Evolutionary conservation across 129 eudicot species (phyloP), one percentile per base, ranked within the genome.

Genomic region (Sambucus nigra): DNA sequence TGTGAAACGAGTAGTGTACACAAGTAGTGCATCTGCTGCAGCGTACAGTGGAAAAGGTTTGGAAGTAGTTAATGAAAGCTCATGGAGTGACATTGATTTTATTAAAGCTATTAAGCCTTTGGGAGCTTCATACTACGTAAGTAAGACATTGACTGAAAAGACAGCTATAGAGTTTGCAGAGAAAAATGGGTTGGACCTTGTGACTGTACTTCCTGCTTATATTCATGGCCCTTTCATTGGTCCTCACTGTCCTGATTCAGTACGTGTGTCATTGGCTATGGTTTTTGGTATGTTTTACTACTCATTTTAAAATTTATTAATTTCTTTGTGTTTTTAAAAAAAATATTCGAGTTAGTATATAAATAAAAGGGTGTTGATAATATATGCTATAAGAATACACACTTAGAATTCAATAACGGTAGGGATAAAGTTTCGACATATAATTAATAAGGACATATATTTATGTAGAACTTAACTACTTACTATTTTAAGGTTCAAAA

Each of bases 1-100:
- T 11, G 78, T 72, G 59, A 72, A 39, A 20, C 59, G 73, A 21
- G 57, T 66, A 10, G 68, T 72, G 4, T 50, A 50, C 55, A 50
- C 32, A 23, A 23, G 32, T 22, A 50, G 55, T 24, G 55, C 32
- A 10, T 50, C 55, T 0, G 15, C 55, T 25, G 7, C 10, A 5
- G 3, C 13, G 55, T 25, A 6, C 55, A 24, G 25, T 12, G 55
- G 3, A 7, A 23, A 12, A 25, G 55, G 13, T 4, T 13, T 20
- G 13, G 55, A 13, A 20, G 17, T 40, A 7, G n/a, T 60, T 0
- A 61, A 68, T 23, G 73, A 68, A 27, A 51, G 51, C 17, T 25
- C 24, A 3, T 68, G 73, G 73, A 50, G 54, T 14, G 73, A 60
- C 21, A 47, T 68, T 9, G 73, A 59, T 33, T 29, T 10, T 25